Conservation (phyloP, 306 rosid genomes). For the Sechiopsis laciniata region DNA sequence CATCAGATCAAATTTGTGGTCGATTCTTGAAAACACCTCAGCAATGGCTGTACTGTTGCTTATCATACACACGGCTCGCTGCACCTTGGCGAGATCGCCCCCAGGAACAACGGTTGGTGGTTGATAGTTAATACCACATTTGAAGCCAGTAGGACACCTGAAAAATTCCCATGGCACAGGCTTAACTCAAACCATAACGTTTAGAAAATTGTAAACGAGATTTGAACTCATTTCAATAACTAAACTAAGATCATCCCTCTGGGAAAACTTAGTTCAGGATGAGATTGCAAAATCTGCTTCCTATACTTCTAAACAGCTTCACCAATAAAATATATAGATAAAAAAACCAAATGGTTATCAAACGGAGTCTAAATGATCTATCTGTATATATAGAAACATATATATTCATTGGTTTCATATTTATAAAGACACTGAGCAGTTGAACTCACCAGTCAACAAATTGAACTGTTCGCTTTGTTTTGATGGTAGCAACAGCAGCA, state of each 20-base stretch:
- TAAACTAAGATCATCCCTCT: not conserved
- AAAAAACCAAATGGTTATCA: too few relatives aligned
- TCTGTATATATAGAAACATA: not conserved
- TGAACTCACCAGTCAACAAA: conserved; percentile 68
- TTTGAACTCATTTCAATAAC: not conserved
- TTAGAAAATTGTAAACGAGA: not conserved
- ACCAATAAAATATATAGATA: not conserved
- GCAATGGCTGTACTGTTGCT: conserved; percentile 67
- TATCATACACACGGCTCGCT: conserved; percentile 69
- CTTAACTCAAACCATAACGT: not conserved
- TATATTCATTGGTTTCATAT: not conserved
- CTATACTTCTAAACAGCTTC: not conserved
- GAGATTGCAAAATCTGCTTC: not conserved
- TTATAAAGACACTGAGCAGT: not conserved
- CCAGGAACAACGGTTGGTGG: conserved; percentile 69
- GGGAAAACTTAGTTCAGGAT: not conserved
- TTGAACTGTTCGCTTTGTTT: conserved; percentile 60
- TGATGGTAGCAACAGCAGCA: conserved; percentile 52
- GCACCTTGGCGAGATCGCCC: conserved; percentile 71
- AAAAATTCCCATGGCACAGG: conserved; percentile 2
- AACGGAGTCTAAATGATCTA: too few relatives aligned
- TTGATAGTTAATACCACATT: conserved; percentile 76
- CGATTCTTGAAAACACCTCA: conserved; percentile 61
- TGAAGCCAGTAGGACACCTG: conserved; percentile 87
- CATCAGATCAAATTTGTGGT: conserved; percentile 68